phyloP scores from a whole-genome alignment of 2,329 filamentous ascomycete species.

The Metarhizium guizhouense region DNA sequence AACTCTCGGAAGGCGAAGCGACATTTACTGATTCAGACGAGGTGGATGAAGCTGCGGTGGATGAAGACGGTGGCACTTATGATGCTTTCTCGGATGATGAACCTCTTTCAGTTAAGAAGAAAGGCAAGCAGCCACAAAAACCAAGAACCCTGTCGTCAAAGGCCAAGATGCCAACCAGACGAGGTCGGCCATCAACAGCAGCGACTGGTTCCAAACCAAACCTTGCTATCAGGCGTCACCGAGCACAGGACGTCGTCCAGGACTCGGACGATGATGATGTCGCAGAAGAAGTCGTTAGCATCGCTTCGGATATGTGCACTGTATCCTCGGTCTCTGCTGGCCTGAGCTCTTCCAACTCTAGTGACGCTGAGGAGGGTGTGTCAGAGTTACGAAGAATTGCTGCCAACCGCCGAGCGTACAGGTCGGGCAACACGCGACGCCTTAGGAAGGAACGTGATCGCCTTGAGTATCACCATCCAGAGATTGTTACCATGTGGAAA shows the following conservation, averaged over 20 bases:
- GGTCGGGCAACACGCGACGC: conserved; percentile 17
- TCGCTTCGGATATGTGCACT: background rate
- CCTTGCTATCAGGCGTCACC: background rate
- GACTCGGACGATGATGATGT: conserved; percentile 4
- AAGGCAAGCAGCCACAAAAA: conserved; percentile 8
- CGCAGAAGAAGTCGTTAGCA: background rate
- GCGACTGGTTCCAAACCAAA: background rate
- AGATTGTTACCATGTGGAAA: conserved; percentile 76
- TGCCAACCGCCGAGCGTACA: conserved; percentile 24
- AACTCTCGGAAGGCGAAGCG: conserved; percentile 8
- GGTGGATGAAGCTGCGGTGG: conserved; percentile 9
- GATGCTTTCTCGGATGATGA: conserved; percentile 20
- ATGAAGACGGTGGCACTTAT: background rate
- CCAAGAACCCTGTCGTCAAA: background rate
- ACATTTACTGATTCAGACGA: conserved; percentile 11
- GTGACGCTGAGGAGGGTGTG: conserved; percentile 13
- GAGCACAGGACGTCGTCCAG: background rate
- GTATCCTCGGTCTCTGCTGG: conserved; percentile 5
- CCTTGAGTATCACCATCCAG: conserved; percentile 69
- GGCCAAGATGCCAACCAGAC: background rate
- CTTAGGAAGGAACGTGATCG: conserved; percentile 47
- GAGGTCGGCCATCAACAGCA: background rate
- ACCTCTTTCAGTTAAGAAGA: conserved; percentile 14
- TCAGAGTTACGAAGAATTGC: conserved; percentile 12
- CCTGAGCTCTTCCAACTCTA: conserved; percentile 9